Base-by-base conservation (phyloP, 495 filamentous ascomycete species). In the Darksidea phi region DNA sequence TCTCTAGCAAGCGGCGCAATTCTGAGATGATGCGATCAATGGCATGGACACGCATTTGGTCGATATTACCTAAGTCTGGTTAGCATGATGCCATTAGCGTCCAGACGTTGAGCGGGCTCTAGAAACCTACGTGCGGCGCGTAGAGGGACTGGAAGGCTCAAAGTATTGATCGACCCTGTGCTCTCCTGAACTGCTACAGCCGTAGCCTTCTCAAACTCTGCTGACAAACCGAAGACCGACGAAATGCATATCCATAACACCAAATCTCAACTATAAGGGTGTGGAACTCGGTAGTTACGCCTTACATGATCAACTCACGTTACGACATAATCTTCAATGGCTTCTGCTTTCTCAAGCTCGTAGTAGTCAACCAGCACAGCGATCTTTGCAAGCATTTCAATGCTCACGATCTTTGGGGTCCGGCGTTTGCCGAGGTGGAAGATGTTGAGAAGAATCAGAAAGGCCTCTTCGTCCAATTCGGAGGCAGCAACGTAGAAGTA, bases 291-390 rank as follows among this genome's bases (percentile, higher is more conserved):
- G 42, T 10, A 8, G 13, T 10, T 45, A 11, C 57, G 18, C 21
- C 65, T 59, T 26, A 77, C 20, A 12, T 54, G 43, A 0, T 59
- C 54, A 25, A 77, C 74, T 80, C 81, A 85, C 8, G 70, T 68
- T 10, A 78, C 74, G 17, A 70, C 69, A 50, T 75, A 76, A 4
- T 79, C 43, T 48, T 71, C 66, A 1, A 81, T 47, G 13, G 24
- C 53, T 28, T 56, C 61, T 6, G 67, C 73, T 11, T 79, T 77
- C 15, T 71, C 68, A 57, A 79, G 77, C 34, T 76, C 67, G 49
- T 83, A 80, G 37, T 75, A 76, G 61, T 84, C 78, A 18, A 80
- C 76, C 28, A 85, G 64, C 8, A 77, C 69, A 32, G 77, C 73
- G 48, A 85, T 68, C 57, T 80, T 73, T 1, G 76, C 74, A 6